Conservation (phyloP, 2,329 filamentous ascomycete genomes). For the Fusarium piperis region DNA sequence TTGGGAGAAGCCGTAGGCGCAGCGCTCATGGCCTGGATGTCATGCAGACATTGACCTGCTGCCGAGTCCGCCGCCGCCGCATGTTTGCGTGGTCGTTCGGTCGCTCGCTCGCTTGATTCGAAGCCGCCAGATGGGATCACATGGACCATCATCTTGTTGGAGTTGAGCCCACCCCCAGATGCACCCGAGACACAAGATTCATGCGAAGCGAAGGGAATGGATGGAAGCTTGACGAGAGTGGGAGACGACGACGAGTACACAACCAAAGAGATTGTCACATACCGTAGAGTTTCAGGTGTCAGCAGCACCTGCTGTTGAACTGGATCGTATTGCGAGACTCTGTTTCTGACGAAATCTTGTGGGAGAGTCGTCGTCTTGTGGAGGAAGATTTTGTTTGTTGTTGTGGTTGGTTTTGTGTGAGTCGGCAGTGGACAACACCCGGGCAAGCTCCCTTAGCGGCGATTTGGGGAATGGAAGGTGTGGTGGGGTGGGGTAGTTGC, state of each 20-base stretch:
- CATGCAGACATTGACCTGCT: constrained; percentile 38
- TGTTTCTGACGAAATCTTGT: background rate
- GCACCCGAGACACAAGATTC: constrained; percentile 27
- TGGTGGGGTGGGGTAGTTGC: constrained; percentile 32
- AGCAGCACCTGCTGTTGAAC: background rate
- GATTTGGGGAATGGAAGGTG: constrained; percentile 26
- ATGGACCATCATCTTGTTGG: constrained; percentile 30
- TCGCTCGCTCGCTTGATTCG: constrained; percentile 25
- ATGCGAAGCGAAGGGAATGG: constrained; percentile 9
- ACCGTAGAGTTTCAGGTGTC: constrained; percentile 6
- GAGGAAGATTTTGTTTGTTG: constrained; percentile 5
- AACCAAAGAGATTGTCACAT: constrained; percentile 4
- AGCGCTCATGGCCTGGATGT: constrained; percentile 31
- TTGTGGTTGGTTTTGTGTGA: constrained; percentile 35
- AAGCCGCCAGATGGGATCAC: constrained; percentile 34
- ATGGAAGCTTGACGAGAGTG: background rate
- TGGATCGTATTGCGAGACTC: background rate
- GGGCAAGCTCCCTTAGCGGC: constrained; percentile 34
- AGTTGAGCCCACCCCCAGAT: constrained; percentile 35
- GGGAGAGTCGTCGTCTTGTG: constrained; percentile 7
- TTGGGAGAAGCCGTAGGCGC: constrained; percentile 5
- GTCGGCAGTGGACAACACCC: constrained; percentile 32
- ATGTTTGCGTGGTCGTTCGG: constrained; percentile 20
- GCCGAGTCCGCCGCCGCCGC: constrained; percentile 17
- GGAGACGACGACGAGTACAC: background rate